Conservation (phyloP, 2,329 filamentous ascomycete genomes). For the Aspergillus intermedius region DNA sequence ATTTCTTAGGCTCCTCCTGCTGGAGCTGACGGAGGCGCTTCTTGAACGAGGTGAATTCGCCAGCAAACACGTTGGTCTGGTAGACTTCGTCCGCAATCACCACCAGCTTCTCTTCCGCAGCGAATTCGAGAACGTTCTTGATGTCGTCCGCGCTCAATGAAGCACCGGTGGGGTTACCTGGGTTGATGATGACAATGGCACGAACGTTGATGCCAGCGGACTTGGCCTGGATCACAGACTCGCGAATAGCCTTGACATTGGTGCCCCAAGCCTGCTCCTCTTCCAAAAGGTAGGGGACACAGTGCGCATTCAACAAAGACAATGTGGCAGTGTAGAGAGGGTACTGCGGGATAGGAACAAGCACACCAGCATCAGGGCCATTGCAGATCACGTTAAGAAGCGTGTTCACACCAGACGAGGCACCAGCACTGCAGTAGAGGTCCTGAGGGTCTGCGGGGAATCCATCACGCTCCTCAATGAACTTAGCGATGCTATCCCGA, state of each 20-base stretch:
- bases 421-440: conserved; percentile 87
- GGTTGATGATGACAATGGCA: conserved; percentile 95
- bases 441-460: conserved; percentile 72
- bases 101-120: conserved; percentile 76
- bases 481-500: conserved; percentile 81
- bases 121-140: conserved; percentile 77
- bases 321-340: conserved; percentile 94
- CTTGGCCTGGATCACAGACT: conserved; percentile 67
- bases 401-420: conserved; percentile 90
- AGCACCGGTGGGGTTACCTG: conserved; percentile 92
- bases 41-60: conserved; percentile 95
- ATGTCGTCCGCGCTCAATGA: conserved; percentile 74
- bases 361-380: conserved; percentile 67
- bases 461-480: conserved; percentile 88
- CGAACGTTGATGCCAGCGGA: conserved; percentile 76
- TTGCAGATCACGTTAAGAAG: conserved; percentile 85
- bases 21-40: conserved; percentile 75
- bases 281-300: conserved; percentile 90
- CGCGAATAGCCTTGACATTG: conserved; percentile 68
- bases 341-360: conserved; percentile 96
- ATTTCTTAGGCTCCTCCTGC: conserved; percentile 64
- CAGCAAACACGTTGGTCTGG: conserved; percentile 96
- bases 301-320: conserved; percentile 72
- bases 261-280: conserved; percentile 84
- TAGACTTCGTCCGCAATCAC: conserved; percentile 96